phyloP scores from a whole-genome alignment of 176 grass and related monocot genomes.

The Rhynchospora tenuis region DNA sequence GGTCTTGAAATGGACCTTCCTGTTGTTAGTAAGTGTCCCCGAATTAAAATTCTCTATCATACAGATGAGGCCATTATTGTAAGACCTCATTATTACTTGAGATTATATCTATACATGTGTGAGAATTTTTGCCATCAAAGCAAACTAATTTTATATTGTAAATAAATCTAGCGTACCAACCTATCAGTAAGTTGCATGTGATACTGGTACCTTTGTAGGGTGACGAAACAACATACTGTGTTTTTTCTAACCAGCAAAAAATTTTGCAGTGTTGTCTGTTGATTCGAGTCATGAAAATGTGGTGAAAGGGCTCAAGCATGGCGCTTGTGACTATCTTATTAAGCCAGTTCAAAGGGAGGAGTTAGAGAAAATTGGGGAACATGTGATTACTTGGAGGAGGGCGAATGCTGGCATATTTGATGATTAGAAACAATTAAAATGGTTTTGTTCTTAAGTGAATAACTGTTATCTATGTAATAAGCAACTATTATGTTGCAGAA shows the following conservation, averaged over 20 bases:
- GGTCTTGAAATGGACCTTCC: conserved; percentile 75
- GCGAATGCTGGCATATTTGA: not conserved
- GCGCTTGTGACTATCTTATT: not conserved
- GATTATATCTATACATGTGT: too few species aligned
- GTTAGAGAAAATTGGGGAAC: not conserved
- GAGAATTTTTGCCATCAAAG: not conserved
- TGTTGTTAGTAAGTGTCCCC: conserved; percentile 48
- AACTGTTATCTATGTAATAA: too few species aligned
- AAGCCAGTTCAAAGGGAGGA: not conserved
- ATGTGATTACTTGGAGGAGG: not conserved
- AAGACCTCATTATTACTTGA: not conserved
- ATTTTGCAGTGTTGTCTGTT: not conserved
- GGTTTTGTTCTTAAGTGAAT: not conserved
- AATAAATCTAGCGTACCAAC: not conserved
- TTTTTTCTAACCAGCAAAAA: not conserved
- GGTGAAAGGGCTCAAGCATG: not conserved
- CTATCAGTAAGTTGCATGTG: not conserved
- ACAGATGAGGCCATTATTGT: not conserved
- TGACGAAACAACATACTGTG: not conserved
- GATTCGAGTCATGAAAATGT: not conserved
- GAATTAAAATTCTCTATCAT: not conserved
- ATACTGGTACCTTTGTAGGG: not conserved
- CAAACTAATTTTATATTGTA: not conserved
- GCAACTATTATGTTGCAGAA: too few species aligned
- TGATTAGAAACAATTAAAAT: not conserved